Conservation (phyloP, 129 eudicot genomes). For the Chrysanthemum lavandulifolium region DNA sequence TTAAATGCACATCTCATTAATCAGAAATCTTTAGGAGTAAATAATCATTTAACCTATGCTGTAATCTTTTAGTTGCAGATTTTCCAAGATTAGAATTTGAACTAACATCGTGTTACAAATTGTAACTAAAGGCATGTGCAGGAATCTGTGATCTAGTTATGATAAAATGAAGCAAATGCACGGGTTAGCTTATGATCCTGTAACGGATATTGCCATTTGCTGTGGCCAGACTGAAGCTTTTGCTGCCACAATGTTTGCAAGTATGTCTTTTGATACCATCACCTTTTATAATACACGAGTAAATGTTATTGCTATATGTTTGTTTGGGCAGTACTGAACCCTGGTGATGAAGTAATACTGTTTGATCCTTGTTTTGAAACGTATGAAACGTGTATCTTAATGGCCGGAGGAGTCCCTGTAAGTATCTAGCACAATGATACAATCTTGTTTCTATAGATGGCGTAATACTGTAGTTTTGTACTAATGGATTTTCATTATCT, state of each 20-base stretch:
- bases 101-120: constrained; percentile 21
- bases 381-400: constrained; percentile 66
- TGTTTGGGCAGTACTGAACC: constrained; percentile 65
- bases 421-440: constrained; percentile 30
- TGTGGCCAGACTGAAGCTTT: constrained; percentile 99
- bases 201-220: constrained; percentile 78
- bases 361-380: constrained; percentile 91
- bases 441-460: neutral
- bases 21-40: neutral
- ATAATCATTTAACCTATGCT: neutral
- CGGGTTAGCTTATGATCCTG: constrained; percentile 70
- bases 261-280: constrained; percentile 36
- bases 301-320: neutral
- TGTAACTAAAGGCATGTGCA: constrained; percentile 76
- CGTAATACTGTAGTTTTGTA: neutral
- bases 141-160: constrained; percentile 71
- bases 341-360: constrained; percentile 88
- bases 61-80: neutral
- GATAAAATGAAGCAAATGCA: constrained; percentile 59
- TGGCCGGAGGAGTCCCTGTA: constrained; percentile 98
- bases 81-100: neutral
- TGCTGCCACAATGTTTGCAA: constrained; percentile 87
- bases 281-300: neutral
- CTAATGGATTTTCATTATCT: neutral
- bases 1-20: neutral